Conservation (phyloP, 352 stramenopile species). For the Proteromonas lacertae region DNA sequence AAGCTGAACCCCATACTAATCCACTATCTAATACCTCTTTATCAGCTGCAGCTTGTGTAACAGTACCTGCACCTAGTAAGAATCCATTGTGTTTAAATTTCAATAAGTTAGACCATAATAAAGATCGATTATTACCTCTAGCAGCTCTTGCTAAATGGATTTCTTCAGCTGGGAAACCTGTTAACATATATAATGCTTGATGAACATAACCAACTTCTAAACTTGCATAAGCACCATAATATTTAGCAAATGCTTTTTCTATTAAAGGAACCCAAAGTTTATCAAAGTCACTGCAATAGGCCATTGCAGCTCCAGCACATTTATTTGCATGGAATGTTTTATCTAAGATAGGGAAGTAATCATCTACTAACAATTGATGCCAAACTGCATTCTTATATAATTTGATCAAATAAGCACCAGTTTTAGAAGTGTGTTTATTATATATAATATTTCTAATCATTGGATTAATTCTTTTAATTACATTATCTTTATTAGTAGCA, state of each 20-base stretch:
- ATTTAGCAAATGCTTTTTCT: too few species aligned
- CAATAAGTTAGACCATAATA: constrained; percentile 47
- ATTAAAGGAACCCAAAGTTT: too few species aligned
- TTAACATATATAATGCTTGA: constrained; percentile 40
- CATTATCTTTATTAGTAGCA: constrained; percentile 38
- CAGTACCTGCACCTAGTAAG: constrained; percentile 42
- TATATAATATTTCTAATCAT: constrained; percentile 53
- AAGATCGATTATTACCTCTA: constrained; percentile 36
- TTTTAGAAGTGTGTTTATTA: constrained; percentile 12
- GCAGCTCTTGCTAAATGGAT: constrained; percentile 36
- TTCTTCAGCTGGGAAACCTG: constrained; percentile 38
- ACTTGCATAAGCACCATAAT: constrained; percentile 38
- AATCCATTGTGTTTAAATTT: constrained; percentile 41
- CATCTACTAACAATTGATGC: constrained; percentile 56
- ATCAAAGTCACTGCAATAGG: constrained; percentile 39
- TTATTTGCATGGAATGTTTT: constrained; percentile 15
- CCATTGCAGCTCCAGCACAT: constrained; percentile 35
- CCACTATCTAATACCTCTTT: constrained; percentile 40
- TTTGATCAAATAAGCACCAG: constrained; percentile 41
- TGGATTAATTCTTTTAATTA: constrained; percentile 34
- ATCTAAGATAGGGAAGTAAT: constrained; percentile 39
- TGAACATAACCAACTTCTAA: constrained; percentile 51
- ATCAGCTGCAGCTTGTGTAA: constrained; percentile 34
- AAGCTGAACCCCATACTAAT: constrained; percentile 46
- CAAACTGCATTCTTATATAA: constrained; percentile 57